Percentiles rank a stretch among this genome's conserved stretches.
Conservation (phyloP, 495 filamentous ascomycete species). For the Melanomma pulvis-pyrius region DNA sequence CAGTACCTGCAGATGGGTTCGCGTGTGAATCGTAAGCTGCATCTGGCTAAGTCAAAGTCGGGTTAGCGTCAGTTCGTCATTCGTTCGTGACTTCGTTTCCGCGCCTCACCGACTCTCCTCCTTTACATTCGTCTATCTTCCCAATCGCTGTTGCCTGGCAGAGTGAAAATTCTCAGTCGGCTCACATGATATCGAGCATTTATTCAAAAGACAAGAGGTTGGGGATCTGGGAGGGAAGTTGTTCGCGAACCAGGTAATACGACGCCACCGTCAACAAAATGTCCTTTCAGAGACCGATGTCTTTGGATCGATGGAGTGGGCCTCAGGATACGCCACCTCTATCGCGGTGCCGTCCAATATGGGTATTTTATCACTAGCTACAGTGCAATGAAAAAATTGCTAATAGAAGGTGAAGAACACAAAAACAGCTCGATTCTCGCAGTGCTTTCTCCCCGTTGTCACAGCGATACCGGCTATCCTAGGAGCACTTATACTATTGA, state of each 20-base stretch:
- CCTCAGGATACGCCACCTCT: neutral
- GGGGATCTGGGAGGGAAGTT: slow-evolving; percentile 19
- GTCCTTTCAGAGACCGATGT: slow-evolving; percentile 17
- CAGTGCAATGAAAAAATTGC: neutral
- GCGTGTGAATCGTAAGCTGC: no score
- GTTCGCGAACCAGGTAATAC: neutral
- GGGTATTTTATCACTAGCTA: slow-evolving; percentile 12
- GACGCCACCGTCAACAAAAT: slow-evolving; percentile 6
- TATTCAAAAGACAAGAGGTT: neutral
- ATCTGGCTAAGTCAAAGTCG: no score
- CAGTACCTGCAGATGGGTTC: no score
- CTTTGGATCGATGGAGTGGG: neutral
- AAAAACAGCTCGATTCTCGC: slow-evolving; percentile 51
- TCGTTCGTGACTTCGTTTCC: no score
- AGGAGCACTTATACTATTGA: slow-evolving; percentile 47
- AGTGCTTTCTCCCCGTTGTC: slow-evolving; percentile 54
- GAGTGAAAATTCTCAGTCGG: neutral
- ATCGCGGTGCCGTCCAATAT: slow-evolving; percentile 27
- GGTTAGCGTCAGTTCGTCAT: no score
- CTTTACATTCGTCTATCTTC: neutral
- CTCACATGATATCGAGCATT: slow-evolving; percentile 17
- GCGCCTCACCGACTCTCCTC: slow-evolving; percentile 15
- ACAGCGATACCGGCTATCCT: slow-evolving; percentile 52
- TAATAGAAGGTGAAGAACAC: slow-evolving; percentile 49
- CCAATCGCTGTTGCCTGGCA: slow-evolving; percentile 4